Evolutionary conservation across 306 rosid genomes (phyloP).

Genomic region (Quercus variabilis): DNA sequence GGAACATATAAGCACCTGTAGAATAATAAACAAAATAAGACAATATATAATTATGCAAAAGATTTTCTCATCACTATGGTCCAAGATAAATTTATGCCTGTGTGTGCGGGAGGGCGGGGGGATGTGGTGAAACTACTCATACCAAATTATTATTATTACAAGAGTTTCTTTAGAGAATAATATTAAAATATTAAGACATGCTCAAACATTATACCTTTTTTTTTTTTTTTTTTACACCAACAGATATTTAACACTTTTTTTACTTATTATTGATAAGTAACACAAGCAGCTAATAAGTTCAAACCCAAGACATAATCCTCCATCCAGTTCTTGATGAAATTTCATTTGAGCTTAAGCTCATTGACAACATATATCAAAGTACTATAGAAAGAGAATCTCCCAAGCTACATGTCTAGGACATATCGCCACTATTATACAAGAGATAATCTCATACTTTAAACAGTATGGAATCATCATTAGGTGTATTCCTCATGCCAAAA

Average conservation of each 20-base stretch:
- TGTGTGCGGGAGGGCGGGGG: too few relatives aligned
- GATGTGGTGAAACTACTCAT: background rate
- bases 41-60: background rate
- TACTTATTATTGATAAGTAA: too few relatives aligned
- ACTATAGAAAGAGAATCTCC: too few relatives aligned
- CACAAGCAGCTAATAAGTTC: background rate
- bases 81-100: background rate
- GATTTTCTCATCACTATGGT: background rate
- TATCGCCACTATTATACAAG: background rate
- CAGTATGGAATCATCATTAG: background rate
- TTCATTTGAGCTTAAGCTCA: background rate
- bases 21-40: slow-evolving; percentile 12
- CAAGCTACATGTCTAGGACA: background rate
- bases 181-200: background rate
- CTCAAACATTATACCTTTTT: background rate
- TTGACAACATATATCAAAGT: background rate
- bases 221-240: background rate
- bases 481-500: background rate
- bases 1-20: slow-evolving; percentile 73
- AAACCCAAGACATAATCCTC: background rate
- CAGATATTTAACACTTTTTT: background rate
- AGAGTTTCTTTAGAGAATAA: background rate
- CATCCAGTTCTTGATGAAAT: background rate
- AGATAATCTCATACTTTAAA: background rate
- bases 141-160: background rate